Percentiles rank a stretch among this genome's conserved stretches.
phyloP scores from a whole-genome alignment of 208 protist genomes.

The Crithidia expoeki region DNA sequence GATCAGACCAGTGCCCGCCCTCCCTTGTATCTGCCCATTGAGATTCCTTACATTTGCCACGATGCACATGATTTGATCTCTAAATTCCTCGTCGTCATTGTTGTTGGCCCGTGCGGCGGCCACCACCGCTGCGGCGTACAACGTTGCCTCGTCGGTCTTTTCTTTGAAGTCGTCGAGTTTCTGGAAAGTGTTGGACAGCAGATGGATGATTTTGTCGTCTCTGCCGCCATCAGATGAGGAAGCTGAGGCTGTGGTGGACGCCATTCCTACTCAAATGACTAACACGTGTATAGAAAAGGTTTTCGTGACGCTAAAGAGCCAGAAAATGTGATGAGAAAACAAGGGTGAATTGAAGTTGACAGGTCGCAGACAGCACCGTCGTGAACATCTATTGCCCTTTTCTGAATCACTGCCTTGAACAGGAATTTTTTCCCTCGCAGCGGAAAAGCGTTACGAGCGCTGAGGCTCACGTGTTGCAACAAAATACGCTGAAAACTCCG shows the following conservation, averaged over 20 bases:
- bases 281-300: too few species aligned
- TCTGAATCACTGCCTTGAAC: too few species aligned
- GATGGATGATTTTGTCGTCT: constrained; percentile 36
- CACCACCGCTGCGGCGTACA: constrained; percentile 59
- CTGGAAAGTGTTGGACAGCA: constrained; percentile 49
- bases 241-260: not conserved
- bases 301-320: too few species aligned
- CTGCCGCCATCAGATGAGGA: not conserved
- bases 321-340: too few species aligned
- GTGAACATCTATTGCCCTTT: too few species aligned
- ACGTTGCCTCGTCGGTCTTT: constrained; percentile 24
- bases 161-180: constrained; percentile 66
- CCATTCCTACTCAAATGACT: not conserved
- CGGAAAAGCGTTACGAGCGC: too few species aligned
- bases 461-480: too few species aligned
- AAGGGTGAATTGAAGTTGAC: too few species aligned
- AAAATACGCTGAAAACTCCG: too few species aligned
- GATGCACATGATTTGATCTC: constrained; percentile 73
- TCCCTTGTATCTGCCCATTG: constrained; percentile 53
- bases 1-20: constrained; percentile 20
- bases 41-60: constrained; percentile 77
- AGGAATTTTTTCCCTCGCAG: too few species aligned
- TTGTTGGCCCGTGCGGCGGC: constrained; percentile 36
- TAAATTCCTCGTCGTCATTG: constrained; percentile 63
- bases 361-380: too few species aligned